These are phyloP conservation scores for Hypoxylon subgilvum DNA, from an alignment of 495 filamentous ascomycete genomes.

Conservation along the genomic window DNA sequence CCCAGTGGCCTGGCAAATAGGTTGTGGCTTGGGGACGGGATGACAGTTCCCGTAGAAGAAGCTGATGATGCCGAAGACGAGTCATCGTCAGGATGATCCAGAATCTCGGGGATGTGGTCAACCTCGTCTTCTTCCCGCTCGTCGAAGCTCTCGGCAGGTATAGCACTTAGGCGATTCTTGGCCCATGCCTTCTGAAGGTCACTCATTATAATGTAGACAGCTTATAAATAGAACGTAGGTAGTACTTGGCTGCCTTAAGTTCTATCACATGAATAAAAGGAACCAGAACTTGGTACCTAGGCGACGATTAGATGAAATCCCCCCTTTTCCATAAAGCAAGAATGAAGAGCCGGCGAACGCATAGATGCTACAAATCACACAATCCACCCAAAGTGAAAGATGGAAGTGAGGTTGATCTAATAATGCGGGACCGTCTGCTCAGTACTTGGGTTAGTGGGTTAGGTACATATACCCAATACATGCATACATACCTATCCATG, in stretches of 20 bases:
- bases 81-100: slow-evolving; percentile 66
- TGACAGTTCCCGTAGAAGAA: slow-evolving; percentile 87
- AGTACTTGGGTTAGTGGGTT: no score
- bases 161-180: slow-evolving; percentile 73
- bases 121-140: slow-evolving; percentile 63
- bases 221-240: not conserved
- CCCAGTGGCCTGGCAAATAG: slow-evolving; percentile 72
- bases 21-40: slow-evolving; percentile 76
- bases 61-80: slow-evolving; percentile 76
- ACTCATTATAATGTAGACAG: slow-evolving; percentile 72
- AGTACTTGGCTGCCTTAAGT: no score
- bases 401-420: no score
- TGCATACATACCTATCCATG: no score
- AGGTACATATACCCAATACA: not conserved
- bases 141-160: slow-evolving; percentile 61
- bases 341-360: no score
- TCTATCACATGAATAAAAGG: no score
- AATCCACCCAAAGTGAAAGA: no score
- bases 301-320: no score
- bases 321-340: no score
- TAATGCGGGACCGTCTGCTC: no score
- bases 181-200: slow-evolving; percentile 84
- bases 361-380: no score
- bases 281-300: no score
- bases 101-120: slow-evolving; percentile 43